phyloP scores from a whole-genome alignment of 768 basidiomycete genomes.

The Suillus discolor region DNA sequence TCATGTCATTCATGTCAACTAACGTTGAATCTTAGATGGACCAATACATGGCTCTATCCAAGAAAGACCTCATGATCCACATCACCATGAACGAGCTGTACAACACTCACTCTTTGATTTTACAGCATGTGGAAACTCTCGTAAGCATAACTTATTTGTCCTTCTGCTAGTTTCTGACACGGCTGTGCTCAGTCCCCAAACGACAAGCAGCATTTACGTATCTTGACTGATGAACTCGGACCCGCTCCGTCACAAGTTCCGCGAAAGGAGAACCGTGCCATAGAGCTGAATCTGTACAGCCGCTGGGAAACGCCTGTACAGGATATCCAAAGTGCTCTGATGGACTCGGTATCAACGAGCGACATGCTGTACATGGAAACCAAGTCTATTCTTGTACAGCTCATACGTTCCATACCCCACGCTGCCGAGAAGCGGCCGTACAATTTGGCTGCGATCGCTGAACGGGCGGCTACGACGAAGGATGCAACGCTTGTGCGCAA shows the following conservation, averaged over 20 bases:
- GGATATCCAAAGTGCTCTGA: slow-evolving; percentile 93
- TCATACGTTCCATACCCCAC: slow-evolving; percentile 92
- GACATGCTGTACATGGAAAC: slow-evolving; percentile 99
- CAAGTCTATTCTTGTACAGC: slow-evolving; percentile 98
- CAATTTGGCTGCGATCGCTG: slow-evolving; percentile 86
- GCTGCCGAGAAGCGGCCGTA: slow-evolving; percentile 85
- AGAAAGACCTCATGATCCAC: slow-evolving; percentile 97
- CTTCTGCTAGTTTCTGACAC: slow-evolving; percentile 4
- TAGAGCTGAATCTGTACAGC: slow-evolving; percentile 91
- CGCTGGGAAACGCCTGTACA: slow-evolving; percentile 99
- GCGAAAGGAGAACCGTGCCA: slow-evolving; percentile 94
- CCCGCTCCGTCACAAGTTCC: slow-evolving; percentile 93
- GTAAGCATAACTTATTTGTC: slow-evolving; percentile 49
- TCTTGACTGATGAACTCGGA: slow-evolving; percentile 95
- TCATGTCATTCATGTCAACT: not conserved
- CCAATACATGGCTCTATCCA: slow-evolving; percentile 99
- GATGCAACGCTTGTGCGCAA: slow-evolving; percentile 94
- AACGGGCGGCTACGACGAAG: slow-evolving; percentile 95
- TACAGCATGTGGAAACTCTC: slow-evolving; percentile 93
- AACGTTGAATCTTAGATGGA: slow-evolving; percentile 73
- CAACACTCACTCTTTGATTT: slow-evolving; percentile 94
- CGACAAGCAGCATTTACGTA: slow-evolving; percentile 96
- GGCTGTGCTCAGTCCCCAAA: slow-evolving; percentile 75
- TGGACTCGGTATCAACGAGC: slow-evolving; percentile 95
- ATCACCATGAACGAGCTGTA: slow-evolving; percentile 99